Base-by-base conservation (phyloP, 2,329 filamentous ascomycete genomes). In the Plenodomus tracheiphilus region DNA sequence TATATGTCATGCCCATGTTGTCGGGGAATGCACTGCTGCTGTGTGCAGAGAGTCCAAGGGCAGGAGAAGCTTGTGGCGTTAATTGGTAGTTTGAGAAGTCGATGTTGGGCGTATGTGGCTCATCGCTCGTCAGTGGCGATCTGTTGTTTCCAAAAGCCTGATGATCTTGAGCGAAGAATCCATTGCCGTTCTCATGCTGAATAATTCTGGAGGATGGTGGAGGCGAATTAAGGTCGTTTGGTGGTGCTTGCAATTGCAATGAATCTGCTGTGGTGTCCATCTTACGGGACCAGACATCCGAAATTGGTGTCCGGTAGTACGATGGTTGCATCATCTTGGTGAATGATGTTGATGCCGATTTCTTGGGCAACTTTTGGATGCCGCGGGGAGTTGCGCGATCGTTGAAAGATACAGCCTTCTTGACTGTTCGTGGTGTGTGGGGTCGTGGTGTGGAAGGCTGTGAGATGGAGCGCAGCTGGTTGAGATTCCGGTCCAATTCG, bases 271-370 rank as follows among this genome's bases (percentile, higher is more conserved):
- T 58, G 28, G 60, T 53, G 36, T 73, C 77, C 38, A 83, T 73
- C 49, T 80, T 78, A 56, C 80, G 76, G 34, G 76, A 73, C 81
- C 82, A 85, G 66, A 65, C 74, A 61, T 74, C 77, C 66, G 69
- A 75, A 69, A 73, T 77, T 51, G 70, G 70, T 18, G 70, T 58
- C 11, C 71, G 71, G 55, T 73, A 75, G 47, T 78, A 75, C 18
- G 78, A 77, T 35, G 81, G 75, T 58, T 76, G 80, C 76, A 81
- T 81, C 76, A 83, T 79, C 60, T 78, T 82, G 37, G 78, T 38
- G 73, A 77, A 60, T 25, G 46, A 48, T 38, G 58, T 47, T 15
- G 49, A 42, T 3, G 56, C 45, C 19, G 58, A 47, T 36, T 58
- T 68, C 39, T 56, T 68, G 2, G 46, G 38, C 1, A 49, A 42